Conservation (phyloP, 805 yeast genomes). For the Metschnikowia continentalis region DNA sequence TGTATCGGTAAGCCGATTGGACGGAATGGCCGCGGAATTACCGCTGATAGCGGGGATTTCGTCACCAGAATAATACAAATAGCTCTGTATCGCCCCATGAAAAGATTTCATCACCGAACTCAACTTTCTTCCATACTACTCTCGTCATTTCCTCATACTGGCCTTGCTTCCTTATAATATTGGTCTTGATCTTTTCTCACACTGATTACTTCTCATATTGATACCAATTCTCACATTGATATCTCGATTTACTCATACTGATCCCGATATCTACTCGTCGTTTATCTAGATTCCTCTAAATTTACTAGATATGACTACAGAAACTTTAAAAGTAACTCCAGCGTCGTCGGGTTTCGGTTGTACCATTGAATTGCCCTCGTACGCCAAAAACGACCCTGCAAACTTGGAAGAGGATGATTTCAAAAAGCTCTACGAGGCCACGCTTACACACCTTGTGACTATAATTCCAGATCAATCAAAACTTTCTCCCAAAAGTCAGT, state of each 20-base stretch:
- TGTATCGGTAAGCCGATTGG: background rate
- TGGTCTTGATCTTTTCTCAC: no score
- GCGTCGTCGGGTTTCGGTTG: constrained; percentile 54
- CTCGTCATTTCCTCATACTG: no score
- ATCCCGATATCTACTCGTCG: no score
- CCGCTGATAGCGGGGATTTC: background rate
- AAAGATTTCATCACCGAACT: no score
- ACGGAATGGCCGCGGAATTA: background rate
- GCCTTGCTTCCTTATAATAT: no score
- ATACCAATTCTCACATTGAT: no score
- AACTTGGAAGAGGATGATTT: constrained; percentile 63
- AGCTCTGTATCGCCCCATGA: background rate
- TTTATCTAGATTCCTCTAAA: background rate
- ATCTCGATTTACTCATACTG: no score
- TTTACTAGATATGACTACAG: constrained; percentile 1
- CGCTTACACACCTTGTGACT: constrained; percentile 64
- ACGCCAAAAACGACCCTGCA: constrained; percentile 68
- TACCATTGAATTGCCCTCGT: constrained; percentile 55
- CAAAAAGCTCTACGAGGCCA: constrained; percentile 54
- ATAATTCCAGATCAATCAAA: constrained; percentile 70
- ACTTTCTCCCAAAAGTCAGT: constrained; percentile 71
- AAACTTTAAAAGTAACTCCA: constrained; percentile 9
- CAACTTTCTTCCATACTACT: no score
- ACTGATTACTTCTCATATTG: no score
- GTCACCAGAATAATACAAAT: background rate